phyloP scores from a whole-genome alignment of 2,329 filamentous ascomycete genomes.

The Scytalidium lignicola region DNA sequence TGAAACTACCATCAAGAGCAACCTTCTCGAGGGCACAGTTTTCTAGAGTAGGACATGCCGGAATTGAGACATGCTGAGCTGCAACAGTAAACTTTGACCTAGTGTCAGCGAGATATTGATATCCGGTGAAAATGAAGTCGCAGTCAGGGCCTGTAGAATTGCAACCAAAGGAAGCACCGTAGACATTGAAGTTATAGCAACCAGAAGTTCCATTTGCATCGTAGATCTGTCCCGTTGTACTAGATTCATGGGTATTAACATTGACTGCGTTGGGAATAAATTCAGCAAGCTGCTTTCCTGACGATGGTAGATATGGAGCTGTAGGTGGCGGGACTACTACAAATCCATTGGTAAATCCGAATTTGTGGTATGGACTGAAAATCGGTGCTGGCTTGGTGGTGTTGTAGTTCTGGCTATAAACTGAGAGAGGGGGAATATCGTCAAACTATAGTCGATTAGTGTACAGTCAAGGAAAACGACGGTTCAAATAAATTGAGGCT shows the following conservation, averaged over 20 bases:
- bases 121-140: constrained; percentile 32
- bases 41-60: constrained; percentile 23
- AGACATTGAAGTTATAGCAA: constrained; percentile 32
- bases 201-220: constrained; percentile 21
- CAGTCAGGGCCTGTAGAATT: constrained; percentile 29
- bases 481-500: constrained; percentile 5
- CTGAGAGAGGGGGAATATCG: constrained; percentile 22
- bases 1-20: constrained; percentile 22
- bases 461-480: background rate
- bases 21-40: constrained; percentile 28
- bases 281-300: constrained; percentile 24
- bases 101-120: constrained; percentile 22
- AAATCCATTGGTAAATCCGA: constrained; percentile 33
- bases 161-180: constrained; percentile 34
- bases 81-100: constrained; percentile 17
- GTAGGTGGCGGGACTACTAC: constrained; percentile 25
- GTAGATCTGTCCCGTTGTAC: constrained; percentile 21
- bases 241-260: constrained; percentile 20
- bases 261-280: constrained; percentile 24
- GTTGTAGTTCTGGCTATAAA: constrained; percentile 14
- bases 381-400: constrained; percentile 18
- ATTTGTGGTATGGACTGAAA: constrained; percentile 29
- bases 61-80: constrained; percentile 19
- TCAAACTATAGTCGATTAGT: constrained; percentile 22
- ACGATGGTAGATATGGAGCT: constrained; percentile 25